Percentiles rank a stretch among this genome's conserved stretches.
phyloP scores from a whole-genome alignment of 2,329 filamentous ascomycete genomes.

The Botrytis cinerea region DNA sequence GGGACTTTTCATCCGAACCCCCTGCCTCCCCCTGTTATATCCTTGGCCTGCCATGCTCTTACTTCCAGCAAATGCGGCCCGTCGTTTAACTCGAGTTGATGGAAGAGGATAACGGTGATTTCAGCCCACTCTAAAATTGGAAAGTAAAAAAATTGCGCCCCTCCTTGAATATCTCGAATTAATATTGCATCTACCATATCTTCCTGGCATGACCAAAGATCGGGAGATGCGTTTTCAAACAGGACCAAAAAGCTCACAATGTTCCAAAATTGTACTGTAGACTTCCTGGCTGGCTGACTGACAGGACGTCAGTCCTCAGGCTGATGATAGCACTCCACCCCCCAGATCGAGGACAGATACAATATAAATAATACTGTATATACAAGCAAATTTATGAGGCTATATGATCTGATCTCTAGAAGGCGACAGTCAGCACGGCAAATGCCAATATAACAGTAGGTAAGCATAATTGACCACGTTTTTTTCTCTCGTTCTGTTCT shows the following conservation, averaged over 20 bases:
- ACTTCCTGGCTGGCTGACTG: background rate
- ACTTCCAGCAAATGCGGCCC: slow-evolving; percentile 22
- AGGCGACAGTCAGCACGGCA: background rate
- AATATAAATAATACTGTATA: background rate
- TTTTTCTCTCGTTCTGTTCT: background rate
- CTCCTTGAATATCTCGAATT: slow-evolving; percentile 26
- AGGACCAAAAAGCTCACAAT: background rate
- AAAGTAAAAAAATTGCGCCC: slow-evolving; percentile 28
- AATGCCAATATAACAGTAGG: background rate
- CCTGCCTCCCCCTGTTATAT: slow-evolving; percentile 22
- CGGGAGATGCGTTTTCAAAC: background rate
- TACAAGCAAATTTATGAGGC: background rate
- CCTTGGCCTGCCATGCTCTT: slow-evolving; percentile 21
- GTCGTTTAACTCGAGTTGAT: slow-evolving; percentile 19
- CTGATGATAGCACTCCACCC: background rate
- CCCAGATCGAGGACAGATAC: background rate
- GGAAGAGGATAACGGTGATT: slow-evolving; percentile 23
- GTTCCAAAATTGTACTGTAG: background rate
- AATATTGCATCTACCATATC: slow-evolving; percentile 3
- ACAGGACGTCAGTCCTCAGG: slow-evolving; percentile 5
- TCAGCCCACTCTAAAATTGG: slow-evolving; percentile 31
- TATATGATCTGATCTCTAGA: background rate
- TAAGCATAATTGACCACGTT: background rate
- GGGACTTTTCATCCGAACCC: slow-evolving; percentile 22
- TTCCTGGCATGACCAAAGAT: background rate